Evolutionary conservation across 805 yeast species (phyloP).

Genomic region (Starmerella sp.): DNA sequence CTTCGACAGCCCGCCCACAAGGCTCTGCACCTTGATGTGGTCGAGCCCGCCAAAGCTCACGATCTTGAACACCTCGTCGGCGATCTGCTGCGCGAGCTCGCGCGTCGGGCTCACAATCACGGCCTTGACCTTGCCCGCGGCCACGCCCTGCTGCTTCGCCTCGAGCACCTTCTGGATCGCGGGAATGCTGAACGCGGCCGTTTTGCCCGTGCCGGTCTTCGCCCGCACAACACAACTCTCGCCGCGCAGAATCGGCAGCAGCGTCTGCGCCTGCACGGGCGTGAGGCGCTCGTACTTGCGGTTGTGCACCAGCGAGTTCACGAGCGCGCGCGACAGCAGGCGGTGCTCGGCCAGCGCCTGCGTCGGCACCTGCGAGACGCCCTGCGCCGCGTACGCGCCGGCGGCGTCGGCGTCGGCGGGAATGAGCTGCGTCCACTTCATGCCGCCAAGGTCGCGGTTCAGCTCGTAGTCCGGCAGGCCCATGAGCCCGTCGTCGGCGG

Average conservation of each 20-base stretch:
- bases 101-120: slow-evolving; percentile 81
- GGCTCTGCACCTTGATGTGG: slow-evolving; percentile 36
- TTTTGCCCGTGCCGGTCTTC: slow-evolving; percentile 92
- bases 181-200: slow-evolving; percentile 80
- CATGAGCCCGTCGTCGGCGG: slow-evolving; percentile 25
- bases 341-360: slow-evolving; percentile 22
- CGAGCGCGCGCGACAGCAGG: slow-evolving; percentile 26
- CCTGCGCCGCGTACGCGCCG: slow-evolving; percentile 7
- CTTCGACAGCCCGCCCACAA: slow-evolving; percentile 58
- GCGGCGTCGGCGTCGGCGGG: slow-evolving; percentile 1
- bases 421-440: slow-evolving; percentile 25
- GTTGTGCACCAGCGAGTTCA: slow-evolving; percentile 27
- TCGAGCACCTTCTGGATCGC: slow-evolving; percentile 46
- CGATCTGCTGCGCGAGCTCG: slow-evolving; percentile 78
- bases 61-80: slow-evolving; percentile 46
- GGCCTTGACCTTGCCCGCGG: slow-evolving; percentile 35
- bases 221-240: slow-evolving; percentile 75
- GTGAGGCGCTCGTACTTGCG: slow-evolving; percentile 28
- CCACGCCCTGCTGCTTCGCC: slow-evolving; percentile 26
- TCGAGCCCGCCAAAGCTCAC: slow-evolving; percentile 28
- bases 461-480: slow-evolving; percentile 26
- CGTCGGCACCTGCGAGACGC: slow-evolving; percentile 25
- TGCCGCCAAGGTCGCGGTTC: slow-evolving; percentile 18
- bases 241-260: slow-evolving; percentile 60
- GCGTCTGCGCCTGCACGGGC: slow-evolving; percentile 31